Conservation (phyloP, 495 filamentous ascomycete genomes). For the Aspergillus homomorphus region DNA sequence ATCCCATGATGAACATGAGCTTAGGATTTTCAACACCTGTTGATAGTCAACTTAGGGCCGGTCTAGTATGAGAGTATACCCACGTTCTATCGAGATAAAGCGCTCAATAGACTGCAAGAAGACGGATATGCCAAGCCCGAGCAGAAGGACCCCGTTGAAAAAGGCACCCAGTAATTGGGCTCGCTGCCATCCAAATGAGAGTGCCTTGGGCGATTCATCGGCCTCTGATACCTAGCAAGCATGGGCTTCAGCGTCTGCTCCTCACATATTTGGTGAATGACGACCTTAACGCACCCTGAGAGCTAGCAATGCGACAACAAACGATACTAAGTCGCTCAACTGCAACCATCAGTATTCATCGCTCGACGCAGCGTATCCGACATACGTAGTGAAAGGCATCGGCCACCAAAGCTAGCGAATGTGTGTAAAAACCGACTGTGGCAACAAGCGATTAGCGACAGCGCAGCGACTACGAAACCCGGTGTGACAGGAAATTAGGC, state of each 20-base stretch:
- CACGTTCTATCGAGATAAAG: slow-evolving; percentile 55
- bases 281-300: slow-evolving; percentile 56
- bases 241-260: neutral
- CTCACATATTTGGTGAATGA: neutral
- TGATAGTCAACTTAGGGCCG: slow-evolving; percentile 15
- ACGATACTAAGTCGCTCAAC: slow-evolving; percentile 88
- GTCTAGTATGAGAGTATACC: neutral
- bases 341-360: slow-evolving; percentile 26
- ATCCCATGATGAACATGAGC: slow-evolving; percentile 77
- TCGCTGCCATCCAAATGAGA: slow-evolving; percentile 69
- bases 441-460: neutral
- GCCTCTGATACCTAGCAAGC: slow-evolving; percentile 27
- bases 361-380: neutral
- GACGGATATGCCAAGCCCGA: slow-evolving; percentile 88
- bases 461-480: neutral
- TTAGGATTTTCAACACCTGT: slow-evolving; percentile 29
- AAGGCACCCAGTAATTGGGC: slow-evolving; percentile 85
- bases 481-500: slow-evolving; percentile 10
- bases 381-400: slow-evolving; percentile 93
- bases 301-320: slow-evolving; percentile 81
- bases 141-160: slow-evolving; percentile 87
- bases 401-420: slow-evolving; percentile 82
- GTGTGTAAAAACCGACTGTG: slow-evolving; percentile 69
- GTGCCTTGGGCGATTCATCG: slow-evolving; percentile 30
- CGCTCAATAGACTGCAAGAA: slow-evolving; percentile 85